These are phyloP conservation scores for Solidago caesia DNA, from an alignment of 129 eudicot genomes.

Conservation along the genomic window DNA sequence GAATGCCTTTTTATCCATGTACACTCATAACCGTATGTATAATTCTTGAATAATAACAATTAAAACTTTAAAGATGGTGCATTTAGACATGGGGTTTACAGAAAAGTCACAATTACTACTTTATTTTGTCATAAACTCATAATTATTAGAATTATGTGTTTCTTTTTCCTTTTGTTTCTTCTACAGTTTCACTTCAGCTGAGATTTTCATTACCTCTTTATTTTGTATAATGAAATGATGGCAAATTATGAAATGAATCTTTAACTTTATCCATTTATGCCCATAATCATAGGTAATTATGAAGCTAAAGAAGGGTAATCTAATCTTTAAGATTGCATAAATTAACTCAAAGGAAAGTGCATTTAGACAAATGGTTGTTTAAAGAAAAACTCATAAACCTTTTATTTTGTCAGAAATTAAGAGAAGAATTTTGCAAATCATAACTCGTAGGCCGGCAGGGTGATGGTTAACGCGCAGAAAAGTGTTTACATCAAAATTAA, in stretches of 20 bases:
- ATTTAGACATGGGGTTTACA: slow-evolving; percentile 27
- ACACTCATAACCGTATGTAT: slow-evolving; percentile 27
- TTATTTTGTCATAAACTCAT: slow-evolving; percentile 20
- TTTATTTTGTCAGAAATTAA: slow-evolving; percentile 3
- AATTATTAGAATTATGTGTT: background rate
- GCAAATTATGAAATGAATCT: slow-evolving; percentile 32
- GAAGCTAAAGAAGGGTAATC: slow-evolving; percentile 20
- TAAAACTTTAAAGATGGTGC: slow-evolving; percentile 15
- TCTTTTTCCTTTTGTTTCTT: slow-evolving; percentile 27
- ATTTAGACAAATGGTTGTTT: slow-evolving; percentile 17
- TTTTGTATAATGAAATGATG: slow-evolving; percentile 39
- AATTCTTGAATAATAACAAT: slow-evolving; percentile 18
- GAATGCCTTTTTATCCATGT: slow-evolving; percentile 20
- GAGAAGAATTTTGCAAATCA: background rate
- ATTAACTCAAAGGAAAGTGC: slow-evolving; percentile 8
- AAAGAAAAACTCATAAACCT: slow-evolving; percentile 1
- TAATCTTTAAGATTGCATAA: slow-evolving; percentile 28
- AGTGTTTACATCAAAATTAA: too few relatives aligned
- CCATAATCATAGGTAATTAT: slow-evolving; percentile 30
- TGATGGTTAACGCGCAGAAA: too few relatives aligned
- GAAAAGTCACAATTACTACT: slow-evolving; percentile 13
- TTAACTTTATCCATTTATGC: slow-evolving; percentile 26
- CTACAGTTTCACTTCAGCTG: slow-evolving; percentile 15
- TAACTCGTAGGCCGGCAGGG: too few relatives aligned
- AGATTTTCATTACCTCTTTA: slow-evolving; percentile 25